These are phyloP conservation scores for Malbranchea zuffiana DNA, from an alignment of 2,329 filamentous ascomycete genomes.

Conservation along the genomic window DNA sequence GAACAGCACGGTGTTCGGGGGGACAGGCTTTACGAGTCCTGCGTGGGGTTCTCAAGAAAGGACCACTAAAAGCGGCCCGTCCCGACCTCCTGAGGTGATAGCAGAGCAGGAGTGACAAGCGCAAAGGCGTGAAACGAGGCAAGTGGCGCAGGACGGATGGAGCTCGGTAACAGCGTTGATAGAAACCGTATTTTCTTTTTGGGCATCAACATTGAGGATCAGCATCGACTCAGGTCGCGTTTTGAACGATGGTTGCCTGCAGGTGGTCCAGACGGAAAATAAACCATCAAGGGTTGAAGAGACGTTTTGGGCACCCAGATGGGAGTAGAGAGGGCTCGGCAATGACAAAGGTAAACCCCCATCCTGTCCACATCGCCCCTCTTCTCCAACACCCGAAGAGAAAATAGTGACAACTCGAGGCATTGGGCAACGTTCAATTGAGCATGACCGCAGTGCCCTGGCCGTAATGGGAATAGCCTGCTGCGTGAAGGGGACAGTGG, in stretches of 20 bases:
- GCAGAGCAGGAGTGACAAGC: slow-evolving; percentile 7
- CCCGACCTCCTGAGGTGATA: slow-evolving; percentile 10
- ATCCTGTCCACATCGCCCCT: too few relatives aligned
- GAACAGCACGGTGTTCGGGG: slow-evolving; percentile 5
- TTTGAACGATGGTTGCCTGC: slow-evolving; percentile 2
- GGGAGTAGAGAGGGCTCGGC: not conserved
- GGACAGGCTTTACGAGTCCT: slow-evolving; percentile 1
- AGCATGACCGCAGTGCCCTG: slow-evolving; percentile 4
- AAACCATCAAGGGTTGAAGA: too few relatives aligned
- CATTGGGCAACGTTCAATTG: slow-evolving; percentile 2
- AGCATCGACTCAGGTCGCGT: slow-evolving; percentile 4
- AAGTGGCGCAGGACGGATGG: slow-evolving; percentile 2
- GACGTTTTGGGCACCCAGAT: not conserved
- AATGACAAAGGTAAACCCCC: not conserved
- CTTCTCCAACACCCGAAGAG: not conserved
- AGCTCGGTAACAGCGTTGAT: slow-evolving; percentile 5
- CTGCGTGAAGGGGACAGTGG: slow-evolving; percentile 4
- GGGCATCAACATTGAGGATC: slow-evolving; percentile 15
- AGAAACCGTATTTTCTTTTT: slow-evolving; percentile 10
- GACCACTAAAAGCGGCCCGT: slow-evolving; percentile 12
- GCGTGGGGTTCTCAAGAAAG: slow-evolving; percentile 7
- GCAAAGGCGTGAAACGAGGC: slow-evolving; percentile 10
- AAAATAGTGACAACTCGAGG: not conserved
- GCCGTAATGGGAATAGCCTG: slow-evolving; percentile 6
- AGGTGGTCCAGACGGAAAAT: not conserved